phyloP scores from a whole-genome alignment of 1,284 basidiomycete genomes.

The Prillingera fragicola region DNA sequence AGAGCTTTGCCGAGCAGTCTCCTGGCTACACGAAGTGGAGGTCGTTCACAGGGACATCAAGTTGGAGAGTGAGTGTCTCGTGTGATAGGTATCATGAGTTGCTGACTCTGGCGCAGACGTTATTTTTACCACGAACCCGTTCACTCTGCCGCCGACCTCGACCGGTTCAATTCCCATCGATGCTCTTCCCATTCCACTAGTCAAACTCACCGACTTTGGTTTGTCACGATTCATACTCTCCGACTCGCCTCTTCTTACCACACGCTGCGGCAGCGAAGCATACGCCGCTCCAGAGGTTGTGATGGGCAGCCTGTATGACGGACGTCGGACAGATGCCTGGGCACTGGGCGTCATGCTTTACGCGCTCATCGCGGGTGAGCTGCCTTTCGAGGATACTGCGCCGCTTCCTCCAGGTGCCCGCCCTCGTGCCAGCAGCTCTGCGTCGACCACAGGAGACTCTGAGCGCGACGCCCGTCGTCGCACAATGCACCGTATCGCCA shows the following conservation, averaged over 20 bases:
- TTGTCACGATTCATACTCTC: conserved; percentile 78
- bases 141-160: conserved; percentile 41
- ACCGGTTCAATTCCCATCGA: conserved; percentile 44
- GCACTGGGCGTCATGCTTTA: conserved; percentile 79
- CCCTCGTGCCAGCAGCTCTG: conserved; percentile 17
- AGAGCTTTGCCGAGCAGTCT: conserved; percentile 73
- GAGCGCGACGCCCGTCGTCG: conserved; percentile 9
- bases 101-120: conserved; percentile 52
- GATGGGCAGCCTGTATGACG: conserved; percentile 71
- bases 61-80: conserved; percentile 69
- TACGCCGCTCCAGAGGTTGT: conserved; percentile 90
- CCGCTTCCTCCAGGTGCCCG: conserved; percentile 14
- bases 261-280: conserved; percentile 83
- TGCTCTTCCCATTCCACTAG: conserved; percentile 55
- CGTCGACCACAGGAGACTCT: conserved; percentile 1
- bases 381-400: conserved; percentile 47
- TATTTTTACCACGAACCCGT: conserved; percentile 53
- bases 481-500: conserved; percentile 65
- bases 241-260: conserved; percentile 64
- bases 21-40: conserved; percentile 82
- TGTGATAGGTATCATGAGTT: not conserved
- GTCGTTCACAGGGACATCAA: conserved; percentile 91
- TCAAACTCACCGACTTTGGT: conserved; percentile 88
- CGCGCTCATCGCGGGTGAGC: conserved; percentile 60
- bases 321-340: conserved; percentile 82